These are phyloP conservation scores for Apiospora marii DNA, from an alignment of 2,329 filamentous ascomycete genomes.

Conservation along the genomic window DNA sequence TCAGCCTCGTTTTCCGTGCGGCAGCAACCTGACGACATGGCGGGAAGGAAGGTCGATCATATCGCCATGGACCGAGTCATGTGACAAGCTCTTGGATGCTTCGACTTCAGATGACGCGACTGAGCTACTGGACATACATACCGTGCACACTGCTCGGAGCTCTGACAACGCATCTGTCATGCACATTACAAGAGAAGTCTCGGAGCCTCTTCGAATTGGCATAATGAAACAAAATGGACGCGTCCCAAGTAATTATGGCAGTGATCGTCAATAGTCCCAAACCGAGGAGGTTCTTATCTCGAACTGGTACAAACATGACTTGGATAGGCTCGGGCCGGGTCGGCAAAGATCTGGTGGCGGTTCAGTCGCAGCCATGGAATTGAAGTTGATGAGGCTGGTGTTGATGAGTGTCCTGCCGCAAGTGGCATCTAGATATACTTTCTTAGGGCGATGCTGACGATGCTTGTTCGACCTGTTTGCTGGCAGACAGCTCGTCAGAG, in stretches of 20 bases:
- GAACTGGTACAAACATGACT: background rate
- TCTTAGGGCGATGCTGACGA: background rate
- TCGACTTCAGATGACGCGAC: slow-evolving; percentile 1
- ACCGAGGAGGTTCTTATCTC: background rate
- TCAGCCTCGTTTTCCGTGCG: background rate
- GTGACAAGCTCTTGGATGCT: background rate
- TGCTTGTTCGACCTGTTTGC: slow-evolving; percentile 12
- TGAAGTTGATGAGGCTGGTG: background rate
- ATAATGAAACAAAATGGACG: background rate
- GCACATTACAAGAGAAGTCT: background rate
- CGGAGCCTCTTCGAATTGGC: background rate
- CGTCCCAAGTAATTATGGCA: background rate
- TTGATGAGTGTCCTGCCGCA: background rate
- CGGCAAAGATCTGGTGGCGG: background rate
- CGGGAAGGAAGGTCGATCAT: background rate
- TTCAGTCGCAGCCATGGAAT: background rate
- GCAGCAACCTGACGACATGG: background rate
- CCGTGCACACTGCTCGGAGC: background rate
- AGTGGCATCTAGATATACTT: background rate
- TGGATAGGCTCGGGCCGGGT: background rate
- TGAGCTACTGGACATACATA: background rate
- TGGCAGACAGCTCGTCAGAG: slow-evolving; percentile 6
- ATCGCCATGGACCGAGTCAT: background rate
- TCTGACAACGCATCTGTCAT: background rate
- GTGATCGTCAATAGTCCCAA: background rate